phyloP scores from a whole-genome alignment of 2,329 filamentous ascomycete species.

The Fusarium lateritium region DNA sequence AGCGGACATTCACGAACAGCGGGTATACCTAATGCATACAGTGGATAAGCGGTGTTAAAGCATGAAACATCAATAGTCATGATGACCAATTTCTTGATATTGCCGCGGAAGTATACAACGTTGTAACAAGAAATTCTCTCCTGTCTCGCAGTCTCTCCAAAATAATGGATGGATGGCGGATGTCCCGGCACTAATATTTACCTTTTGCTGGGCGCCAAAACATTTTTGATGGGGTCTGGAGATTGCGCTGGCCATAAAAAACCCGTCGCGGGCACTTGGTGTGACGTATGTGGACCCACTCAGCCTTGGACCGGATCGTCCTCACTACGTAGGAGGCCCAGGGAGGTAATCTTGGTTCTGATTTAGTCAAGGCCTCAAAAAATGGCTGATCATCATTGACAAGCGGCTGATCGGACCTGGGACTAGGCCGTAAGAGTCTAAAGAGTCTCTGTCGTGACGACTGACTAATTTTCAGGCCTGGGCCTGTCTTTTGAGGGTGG shows the following conservation, averaged over 20 bases:
- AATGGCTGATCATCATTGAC: not conserved
- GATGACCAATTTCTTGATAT: conserved; percentile 6
- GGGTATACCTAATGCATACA: no score
- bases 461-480: conserved; percentile 37
- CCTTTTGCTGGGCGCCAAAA: not conserved
- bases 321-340: conserved; percentile 20
- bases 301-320: not conserved
- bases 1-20: no score
- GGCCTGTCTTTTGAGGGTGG: not conserved
- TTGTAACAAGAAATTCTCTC: no score
- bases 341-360: conserved; percentile 1
- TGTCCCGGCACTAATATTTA: conserved; percentile 9
- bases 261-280: not conserved
- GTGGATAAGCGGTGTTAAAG: no score
- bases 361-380: not conserved
- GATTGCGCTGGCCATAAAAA: conserved; percentile 16
- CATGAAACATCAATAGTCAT: not conserved
- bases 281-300: conserved; percentile 22
- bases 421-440: conserved; percentile 10
- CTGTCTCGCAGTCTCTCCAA: no score
- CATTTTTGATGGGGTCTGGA: conserved; percentile 20
- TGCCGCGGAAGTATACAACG: not conserved
- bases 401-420: conserved; percentile 24
- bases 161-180: not conserved
- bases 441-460: conserved; percentile 17